Percentiles rank a stretch among this genome's conserved stretches.
These are phyloP conservation scores for Xerocomus nothofagi DNA, from an alignment of 1,284 basidiomycete species.

Conservation along the genomic window DNA sequence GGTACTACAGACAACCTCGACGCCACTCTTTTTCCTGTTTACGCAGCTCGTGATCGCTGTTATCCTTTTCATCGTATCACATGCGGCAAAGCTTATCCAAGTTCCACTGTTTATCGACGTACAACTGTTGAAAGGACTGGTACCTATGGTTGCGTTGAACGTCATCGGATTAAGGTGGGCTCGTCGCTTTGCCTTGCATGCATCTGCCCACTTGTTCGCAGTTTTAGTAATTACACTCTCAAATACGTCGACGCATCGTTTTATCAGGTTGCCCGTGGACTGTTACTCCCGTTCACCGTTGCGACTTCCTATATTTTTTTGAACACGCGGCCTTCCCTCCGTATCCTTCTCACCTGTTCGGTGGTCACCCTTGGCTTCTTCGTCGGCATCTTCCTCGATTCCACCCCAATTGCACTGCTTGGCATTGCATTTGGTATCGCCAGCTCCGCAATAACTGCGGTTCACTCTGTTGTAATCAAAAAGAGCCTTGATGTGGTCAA, in stretches of 20 bases:
- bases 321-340: conserved; percentile 67
- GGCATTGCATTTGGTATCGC: conserved; percentile 77
- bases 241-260: conserved; percentile 92
- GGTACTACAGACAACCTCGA: conserved; percentile 65
- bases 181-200: background rate
- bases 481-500: conserved; percentile 71
- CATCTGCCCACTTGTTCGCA: conserved; percentile 30
- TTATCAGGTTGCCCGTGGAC: conserved; percentile 87
- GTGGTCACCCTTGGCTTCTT: conserved; percentile 85
- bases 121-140: conserved; percentile 66
- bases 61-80: conserved; percentile 65
- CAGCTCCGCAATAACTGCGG: conserved; percentile 74
- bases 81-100: conserved; percentile 60
- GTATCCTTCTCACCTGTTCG: conserved; percentile 67
- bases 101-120: conserved; percentile 61
- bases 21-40: conserved; percentile 86
- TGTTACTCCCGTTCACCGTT: conserved; percentile 86
- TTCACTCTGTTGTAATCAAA: conserved; percentile 88
- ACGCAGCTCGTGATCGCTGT: conserved; percentile 79
- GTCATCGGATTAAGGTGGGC: conserved; percentile 76
- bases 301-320: conserved; percentile 73
- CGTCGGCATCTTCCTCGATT: conserved; percentile 79
- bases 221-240: conserved; percentile 87
- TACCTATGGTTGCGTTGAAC: conserved; percentile 72
- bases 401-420: conserved; percentile 54